Evolutionary conservation across 257 asterid genomes (phyloP).

Genomic region (Ilex aquifolium): DNA sequence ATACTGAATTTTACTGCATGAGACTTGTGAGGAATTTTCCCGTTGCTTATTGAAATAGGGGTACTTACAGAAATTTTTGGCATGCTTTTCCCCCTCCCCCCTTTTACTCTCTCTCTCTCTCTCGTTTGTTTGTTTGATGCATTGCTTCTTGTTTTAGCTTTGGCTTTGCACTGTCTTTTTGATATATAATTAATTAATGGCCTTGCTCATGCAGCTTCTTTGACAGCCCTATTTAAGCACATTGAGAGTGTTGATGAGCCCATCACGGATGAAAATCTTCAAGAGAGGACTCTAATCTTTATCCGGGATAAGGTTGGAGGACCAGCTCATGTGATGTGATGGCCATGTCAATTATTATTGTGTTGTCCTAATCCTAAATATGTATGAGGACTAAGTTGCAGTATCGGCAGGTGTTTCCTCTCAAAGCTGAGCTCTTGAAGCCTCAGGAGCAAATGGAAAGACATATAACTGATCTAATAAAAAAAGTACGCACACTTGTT

Average conservation of each 20-base stretch:
- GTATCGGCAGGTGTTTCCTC: constrained; percentile 70
- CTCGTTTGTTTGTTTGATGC: background rate
- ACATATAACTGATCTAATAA: constrained; percentile 82
- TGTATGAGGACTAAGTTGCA: constrained; percentile 3
- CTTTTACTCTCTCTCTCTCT: background rate
- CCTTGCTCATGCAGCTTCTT: constrained; percentile 54
- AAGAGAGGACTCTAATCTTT: constrained; percentile 78
- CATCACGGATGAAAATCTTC: constrained; percentile 84
- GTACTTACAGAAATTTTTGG: background rate
- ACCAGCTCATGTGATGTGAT: constrained; percentile 9
- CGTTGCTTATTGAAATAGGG: no score
- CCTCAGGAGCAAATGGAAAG: constrained; percentile 90
- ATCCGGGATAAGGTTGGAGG: constrained; percentile 75
- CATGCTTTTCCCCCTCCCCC: background rate
- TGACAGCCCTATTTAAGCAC: constrained; percentile 91
- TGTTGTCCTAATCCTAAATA: constrained; percentile 1
- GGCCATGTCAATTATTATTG: constrained; percentile 1
- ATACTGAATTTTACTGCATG: background rate
- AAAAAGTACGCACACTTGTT: constrained; percentile 38
- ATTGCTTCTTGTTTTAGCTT: constrained; percentile 7
- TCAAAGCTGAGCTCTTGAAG: constrained; percentile 78
- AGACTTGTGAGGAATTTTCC: no score
- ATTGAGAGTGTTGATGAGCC: constrained; percentile 86
- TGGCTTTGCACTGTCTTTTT: background rate
- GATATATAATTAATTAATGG: constrained; percentile 14